Evolutionary conservation across 129 eudicot genomes (phyloP).

Genomic region (Chrysanthemum lavandulifolium): DNA sequence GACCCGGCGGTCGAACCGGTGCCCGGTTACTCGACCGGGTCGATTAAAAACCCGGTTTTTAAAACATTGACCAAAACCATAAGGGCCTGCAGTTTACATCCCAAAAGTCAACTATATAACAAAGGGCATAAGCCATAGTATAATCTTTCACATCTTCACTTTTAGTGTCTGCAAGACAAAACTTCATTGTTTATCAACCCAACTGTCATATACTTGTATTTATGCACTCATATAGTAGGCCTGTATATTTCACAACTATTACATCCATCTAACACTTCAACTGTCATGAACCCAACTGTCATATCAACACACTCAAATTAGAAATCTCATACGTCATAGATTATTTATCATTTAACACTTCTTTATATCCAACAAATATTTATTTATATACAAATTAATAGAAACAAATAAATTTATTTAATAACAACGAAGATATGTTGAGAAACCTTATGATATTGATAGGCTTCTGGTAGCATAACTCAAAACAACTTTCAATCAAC

Average conservation of each 20-base stretch:
- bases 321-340: too few relatives aligned
- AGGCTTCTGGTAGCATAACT: too few relatives aligned
- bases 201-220: background rate
- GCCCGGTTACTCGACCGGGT: too few relatives aligned
- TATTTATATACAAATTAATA: conserved; percentile 1
- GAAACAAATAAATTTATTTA: background rate
- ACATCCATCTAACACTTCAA: background rate
- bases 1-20: too few relatives aligned
- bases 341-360: too few relatives aligned
- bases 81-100: background rate
- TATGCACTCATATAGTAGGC: background rate
- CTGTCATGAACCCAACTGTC: too few relatives aligned
- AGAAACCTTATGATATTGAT: too few relatives aligned
- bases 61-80: background rate
- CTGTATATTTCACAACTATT: background rate
- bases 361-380: too few relatives aligned
- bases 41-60: too few relatives aligned
- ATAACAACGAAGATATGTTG: too few relatives aligned
- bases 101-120: background rate
- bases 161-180: background rate
- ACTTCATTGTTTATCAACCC: conserved; percentile 10
- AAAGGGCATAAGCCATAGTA: background rate
- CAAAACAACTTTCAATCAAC: too few relatives aligned
- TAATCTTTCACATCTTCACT: background rate
- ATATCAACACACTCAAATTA: too few relatives aligned